phyloP scores from a whole-genome alignment of 805 yeast genomes.

The Saccharomycopsis lassenensis region DNA sequence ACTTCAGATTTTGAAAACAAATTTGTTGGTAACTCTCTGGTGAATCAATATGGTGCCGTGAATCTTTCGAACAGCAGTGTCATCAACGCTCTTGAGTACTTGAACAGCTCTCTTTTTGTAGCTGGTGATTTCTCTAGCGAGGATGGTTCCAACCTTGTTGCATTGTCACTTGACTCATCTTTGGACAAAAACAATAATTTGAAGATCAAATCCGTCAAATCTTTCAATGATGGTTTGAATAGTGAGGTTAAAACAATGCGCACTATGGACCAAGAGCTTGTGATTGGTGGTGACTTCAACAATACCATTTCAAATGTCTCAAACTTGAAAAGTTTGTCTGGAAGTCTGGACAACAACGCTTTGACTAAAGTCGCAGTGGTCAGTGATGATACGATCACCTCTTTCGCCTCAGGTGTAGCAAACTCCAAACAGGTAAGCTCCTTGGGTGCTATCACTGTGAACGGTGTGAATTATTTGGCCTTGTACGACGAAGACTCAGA shows the following conservation, averaged over 20 bases:
- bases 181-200: conserved; percentile 13
- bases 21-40: conserved; percentile 37
- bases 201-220: conserved; percentile 4
- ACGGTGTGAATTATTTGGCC: conserved; percentile 31
- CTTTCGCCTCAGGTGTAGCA: conserved; percentile 8
- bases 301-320: conserved; percentile 25
- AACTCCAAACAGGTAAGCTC: conserved; percentile 15
- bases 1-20: conserved; percentile 19
- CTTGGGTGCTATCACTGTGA: conserved; percentile 27
- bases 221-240: conserved; percentile 29
- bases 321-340: conserved; percentile 20
- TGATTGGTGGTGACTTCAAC: conserved; percentile 38
- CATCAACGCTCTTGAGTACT: conserved; percentile 30
- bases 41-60: conserved; percentile 30
- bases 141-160: conserved; percentile 30
- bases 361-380: conserved; percentile 28
- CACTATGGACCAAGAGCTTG: conserved; percentile 26
- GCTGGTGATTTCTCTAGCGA: conserved; percentile 38
- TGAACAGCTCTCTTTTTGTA: conserved; percentile 29
- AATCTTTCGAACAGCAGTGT: conserved; percentile 22
- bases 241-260: conserved; percentile 28
- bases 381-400: conserved; percentile 22
- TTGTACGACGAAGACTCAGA: conserved; percentile 24
- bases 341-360: conserved; percentile 25
- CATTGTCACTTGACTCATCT: conserved; percentile 3